Percentiles rank a stretch among this genome's conserved stretches.
These are phyloP conservation scores for Microbotryum lychnidis-dioicae DNA, from an alignment of 1,284 basidiomycete genomes.

Conservation along the genomic window DNA sequence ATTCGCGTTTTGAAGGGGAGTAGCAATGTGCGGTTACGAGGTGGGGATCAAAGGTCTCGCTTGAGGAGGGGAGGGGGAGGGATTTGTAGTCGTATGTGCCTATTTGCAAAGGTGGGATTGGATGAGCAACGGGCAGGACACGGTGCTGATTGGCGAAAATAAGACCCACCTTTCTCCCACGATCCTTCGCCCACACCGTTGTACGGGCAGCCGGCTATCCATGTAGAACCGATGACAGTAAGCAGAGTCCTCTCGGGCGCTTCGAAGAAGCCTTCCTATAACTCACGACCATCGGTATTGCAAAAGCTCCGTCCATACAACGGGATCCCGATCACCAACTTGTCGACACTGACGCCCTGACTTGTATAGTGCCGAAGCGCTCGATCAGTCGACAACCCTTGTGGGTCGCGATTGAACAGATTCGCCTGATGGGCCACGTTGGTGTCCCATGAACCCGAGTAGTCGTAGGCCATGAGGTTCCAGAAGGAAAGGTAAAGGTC, in stretches of 20 bases:
- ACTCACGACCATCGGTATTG: constrained; percentile 56
- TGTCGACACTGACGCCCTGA: constrained; percentile 59
- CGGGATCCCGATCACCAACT: constrained; percentile 76
- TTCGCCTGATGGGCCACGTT: constrained; percentile 70
- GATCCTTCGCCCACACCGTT: constrained; percentile 67
- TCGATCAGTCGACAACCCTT: constrained; percentile 59
- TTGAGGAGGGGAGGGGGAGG: constrained; percentile 54
- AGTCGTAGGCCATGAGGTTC: constrained; percentile 71
- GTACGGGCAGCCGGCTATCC: constrained; percentile 53
- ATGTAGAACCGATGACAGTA: no score
- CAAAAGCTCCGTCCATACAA: constrained; percentile 79
- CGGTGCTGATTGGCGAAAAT: not conserved
- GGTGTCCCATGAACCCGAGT: constrained; percentile 38
- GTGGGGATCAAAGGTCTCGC: constrained; percentile 59
- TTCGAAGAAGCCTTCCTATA: no score
- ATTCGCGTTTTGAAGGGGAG: constrained; percentile 50
- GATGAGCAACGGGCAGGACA: not conserved
- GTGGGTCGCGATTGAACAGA: constrained; percentile 51
- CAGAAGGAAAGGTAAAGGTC: constrained; percentile 64
- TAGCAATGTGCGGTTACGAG: constrained; percentile 73
- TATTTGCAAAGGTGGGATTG: not conserved
- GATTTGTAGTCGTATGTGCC: constrained; percentile 28
- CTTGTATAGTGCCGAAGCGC: constrained; percentile 60
- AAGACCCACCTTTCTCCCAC: constrained; percentile 45
- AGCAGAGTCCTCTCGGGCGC: no score